Conservation (phyloP, 2,329 filamentous ascomycete species). For the Ceratocystis alfenasii region DNA sequence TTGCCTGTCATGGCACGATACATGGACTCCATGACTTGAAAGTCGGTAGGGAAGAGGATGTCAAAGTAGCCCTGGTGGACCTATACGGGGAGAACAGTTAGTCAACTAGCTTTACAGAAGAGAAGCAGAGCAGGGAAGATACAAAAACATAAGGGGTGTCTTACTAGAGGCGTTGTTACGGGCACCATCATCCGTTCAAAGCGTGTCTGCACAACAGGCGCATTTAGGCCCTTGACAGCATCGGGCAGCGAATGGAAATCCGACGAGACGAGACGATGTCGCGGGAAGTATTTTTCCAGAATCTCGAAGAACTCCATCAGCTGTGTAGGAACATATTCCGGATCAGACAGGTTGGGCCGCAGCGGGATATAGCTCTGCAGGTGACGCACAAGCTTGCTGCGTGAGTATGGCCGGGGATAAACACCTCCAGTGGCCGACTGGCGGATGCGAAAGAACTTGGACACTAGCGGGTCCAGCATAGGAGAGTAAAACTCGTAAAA, state of each 20-base stretch:
- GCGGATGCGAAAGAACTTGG: slow-evolving; percentile 73
- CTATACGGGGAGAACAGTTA: slow-evolving; percentile 33
- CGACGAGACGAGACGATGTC: slow-evolving; percentile 74
- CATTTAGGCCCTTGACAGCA: slow-evolving; percentile 72
- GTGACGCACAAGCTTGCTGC: slow-evolving; percentile 44
- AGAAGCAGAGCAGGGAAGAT: background rate
- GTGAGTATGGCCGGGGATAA: slow-evolving; percentile 50
- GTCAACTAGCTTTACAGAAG: background rate
- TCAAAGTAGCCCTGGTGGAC: slow-evolving; percentile 98
- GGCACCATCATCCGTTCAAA: slow-evolving; percentile 79
- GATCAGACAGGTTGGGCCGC: slow-evolving; percentile 60
- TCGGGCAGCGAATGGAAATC: slow-evolving; percentile 85
- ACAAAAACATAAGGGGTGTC: slow-evolving; percentile 27
- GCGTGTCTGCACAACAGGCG: slow-evolving; percentile 89
- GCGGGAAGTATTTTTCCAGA: slow-evolving; percentile 75
- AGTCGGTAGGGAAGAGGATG: slow-evolving; percentile 96
- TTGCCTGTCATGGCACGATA: slow-evolving; percentile 91
- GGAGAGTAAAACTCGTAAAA: slow-evolving; percentile 90
- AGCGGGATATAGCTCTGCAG: slow-evolving; percentile 56
- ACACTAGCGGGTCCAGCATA: slow-evolving; percentile 67
- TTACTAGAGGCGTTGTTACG: slow-evolving; percentile 77
- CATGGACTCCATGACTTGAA: slow-evolving; percentile 76
- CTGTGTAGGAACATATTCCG: slow-evolving; percentile 88
- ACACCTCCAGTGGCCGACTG: slow-evolving; percentile 58
- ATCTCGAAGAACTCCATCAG: slow-evolving; percentile 97